These are phyloP conservation scores for Tuber borchii DNA, from an alignment of 495 filamentous ascomycete genomes.

Conservation along the genomic window DNA sequence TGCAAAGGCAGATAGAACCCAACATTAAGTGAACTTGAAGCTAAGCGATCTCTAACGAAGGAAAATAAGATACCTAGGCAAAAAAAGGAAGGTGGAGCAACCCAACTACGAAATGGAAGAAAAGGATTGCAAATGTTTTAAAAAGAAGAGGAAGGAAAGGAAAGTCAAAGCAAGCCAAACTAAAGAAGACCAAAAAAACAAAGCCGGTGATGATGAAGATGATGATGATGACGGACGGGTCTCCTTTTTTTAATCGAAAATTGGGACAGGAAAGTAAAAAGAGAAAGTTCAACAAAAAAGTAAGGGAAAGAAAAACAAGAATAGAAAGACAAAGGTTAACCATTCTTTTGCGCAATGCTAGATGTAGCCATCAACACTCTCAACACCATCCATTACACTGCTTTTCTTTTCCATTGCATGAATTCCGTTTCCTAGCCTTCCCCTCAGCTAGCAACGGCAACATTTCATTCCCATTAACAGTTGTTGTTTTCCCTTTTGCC, in stretches of 20 bases:
- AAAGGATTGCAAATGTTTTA: not conserved
- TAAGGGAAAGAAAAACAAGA: slow-evolving; percentile 31
- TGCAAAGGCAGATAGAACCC: not conserved
- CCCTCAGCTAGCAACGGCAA: not conserved
- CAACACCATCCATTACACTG: slow-evolving; percentile 34
- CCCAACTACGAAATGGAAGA: slow-evolving; percentile 7
- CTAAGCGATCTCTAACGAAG: not conserved
- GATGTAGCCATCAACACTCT: slow-evolving; percentile 38
- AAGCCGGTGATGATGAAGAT: slow-evolving; percentile 5
- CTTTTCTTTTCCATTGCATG: slow-evolving; percentile 22
- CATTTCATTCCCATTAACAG: slow-evolving; percentile 34
- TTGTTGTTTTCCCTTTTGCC: slow-evolving; percentile 27
- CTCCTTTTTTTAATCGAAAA: not conserved
- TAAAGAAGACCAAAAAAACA: slow-evolving; percentile 6
- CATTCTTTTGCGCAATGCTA: slow-evolving; percentile 40
- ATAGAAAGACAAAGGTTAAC: slow-evolving; percentile 32
- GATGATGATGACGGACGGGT: not conserved
- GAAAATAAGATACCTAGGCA: not conserved
- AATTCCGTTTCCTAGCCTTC: not conserved
- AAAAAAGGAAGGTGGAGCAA: not conserved
- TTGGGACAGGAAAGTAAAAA: not conserved
- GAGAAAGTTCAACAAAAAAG: slow-evolving; percentile 1
- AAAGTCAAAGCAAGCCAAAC: slow-evolving; percentile 4
- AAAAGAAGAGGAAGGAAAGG: not conserved
- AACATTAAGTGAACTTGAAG: not conserved